A percentile compares a stretch with the other conserved stretches of the same genome.
Conservation (phyloP, 768 basidiomycete species). For the Lentinus brumalis region DNA sequence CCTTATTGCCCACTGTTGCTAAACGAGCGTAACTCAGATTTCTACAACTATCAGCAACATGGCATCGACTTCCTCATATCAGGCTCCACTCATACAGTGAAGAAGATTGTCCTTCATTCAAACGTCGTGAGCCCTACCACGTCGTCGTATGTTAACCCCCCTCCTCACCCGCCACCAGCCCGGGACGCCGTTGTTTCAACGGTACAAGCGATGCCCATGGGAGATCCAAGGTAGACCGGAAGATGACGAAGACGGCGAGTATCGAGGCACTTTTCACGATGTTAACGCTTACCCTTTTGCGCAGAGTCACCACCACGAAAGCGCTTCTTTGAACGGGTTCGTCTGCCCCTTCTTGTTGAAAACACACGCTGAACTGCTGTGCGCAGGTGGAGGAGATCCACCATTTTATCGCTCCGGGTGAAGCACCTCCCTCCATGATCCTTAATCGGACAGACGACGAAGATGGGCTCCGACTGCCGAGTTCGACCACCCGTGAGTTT, state of each 20-base stretch:
- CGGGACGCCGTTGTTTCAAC: slow-evolving; percentile 86
- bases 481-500: slow-evolving; percentile 65
- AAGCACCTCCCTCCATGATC: slow-evolving; percentile 76
- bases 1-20: neutral
- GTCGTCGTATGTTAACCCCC: neutral
- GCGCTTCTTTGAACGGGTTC: slow-evolving; percentile 69
- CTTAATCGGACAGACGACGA: slow-evolving; percentile 80
- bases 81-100: slow-evolving; percentile 67
- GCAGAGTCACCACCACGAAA: slow-evolving; percentile 75
- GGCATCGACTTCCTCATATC: slow-evolving; percentile 87
- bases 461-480: slow-evolving; percentile 66
- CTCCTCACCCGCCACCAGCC: slow-evolving; percentile 51
- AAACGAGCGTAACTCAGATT: slow-evolving; percentile 50
- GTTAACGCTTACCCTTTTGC: neutral
- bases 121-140: slow-evolving; percentile 64
- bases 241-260: slow-evolving; percentile 78
- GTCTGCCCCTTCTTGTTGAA: slow-evolving; percentile 10
- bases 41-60: slow-evolving; percentile 92
- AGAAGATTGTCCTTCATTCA: slow-evolving; percentile 85
- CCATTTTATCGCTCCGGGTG: slow-evolving; percentile 75
- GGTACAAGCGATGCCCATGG: slow-evolving; percentile 92
- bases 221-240: slow-evolving; percentile 78
- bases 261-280: neutral
- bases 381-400: slow-evolving; percentile 74
- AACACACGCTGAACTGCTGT: neutral